Percentiles rank a stretch among this genome's conserved stretches.
Evolutionary conservation across 352 stramenopile genomes (phyloP).

Genomic region (Phytophthora pluvialis): DNA sequence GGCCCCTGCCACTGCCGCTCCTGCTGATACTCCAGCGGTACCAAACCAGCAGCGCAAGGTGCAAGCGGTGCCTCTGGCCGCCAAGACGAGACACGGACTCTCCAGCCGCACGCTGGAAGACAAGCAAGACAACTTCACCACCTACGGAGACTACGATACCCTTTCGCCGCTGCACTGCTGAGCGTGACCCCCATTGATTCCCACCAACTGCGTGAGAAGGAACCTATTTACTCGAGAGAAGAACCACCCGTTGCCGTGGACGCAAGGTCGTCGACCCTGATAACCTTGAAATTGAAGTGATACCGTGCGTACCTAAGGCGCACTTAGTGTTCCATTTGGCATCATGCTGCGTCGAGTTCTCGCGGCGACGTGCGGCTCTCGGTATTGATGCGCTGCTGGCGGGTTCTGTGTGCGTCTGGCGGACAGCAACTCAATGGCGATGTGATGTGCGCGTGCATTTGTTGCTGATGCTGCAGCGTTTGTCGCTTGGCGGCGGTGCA

Average conservation of each 20-base stretch:
- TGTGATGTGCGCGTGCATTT: conserved; percentile 1
- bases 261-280: too few species aligned
- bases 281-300: conserved; percentile 27
- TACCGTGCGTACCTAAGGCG: conserved; percentile 20
- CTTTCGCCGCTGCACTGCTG: conserved; percentile 28
- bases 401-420: neutral
- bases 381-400: conserved; percentile 24
- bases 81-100: conserved; percentile 18
- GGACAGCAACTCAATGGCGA: neutral
- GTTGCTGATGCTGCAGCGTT: conserved; percentile 15
- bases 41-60: conserved; percentile 15
- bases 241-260: conserved; percentile 9
- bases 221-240: conserved; percentile 39
- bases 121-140: conserved; percentile 11
- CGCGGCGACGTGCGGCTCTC: conserved; percentile 17
- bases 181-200: neutral
- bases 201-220: conserved; percentile 23
- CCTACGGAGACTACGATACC: conserved; percentile 14
- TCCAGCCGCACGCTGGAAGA: conserved; percentile 14
- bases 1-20: neutral
- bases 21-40: neutral
- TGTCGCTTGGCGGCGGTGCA: conserved; percentile 19
- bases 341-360: conserved; percentile 32
- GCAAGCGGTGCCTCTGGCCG: neutral
- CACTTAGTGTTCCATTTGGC: conserved; percentile 19